Evolutionary conservation across 2,329 filamentous ascomycete genomes (phyloP), one percentile per base, ranked within the genome.

Genomic region (Colletotrichum lindemuthianum): DNA sequence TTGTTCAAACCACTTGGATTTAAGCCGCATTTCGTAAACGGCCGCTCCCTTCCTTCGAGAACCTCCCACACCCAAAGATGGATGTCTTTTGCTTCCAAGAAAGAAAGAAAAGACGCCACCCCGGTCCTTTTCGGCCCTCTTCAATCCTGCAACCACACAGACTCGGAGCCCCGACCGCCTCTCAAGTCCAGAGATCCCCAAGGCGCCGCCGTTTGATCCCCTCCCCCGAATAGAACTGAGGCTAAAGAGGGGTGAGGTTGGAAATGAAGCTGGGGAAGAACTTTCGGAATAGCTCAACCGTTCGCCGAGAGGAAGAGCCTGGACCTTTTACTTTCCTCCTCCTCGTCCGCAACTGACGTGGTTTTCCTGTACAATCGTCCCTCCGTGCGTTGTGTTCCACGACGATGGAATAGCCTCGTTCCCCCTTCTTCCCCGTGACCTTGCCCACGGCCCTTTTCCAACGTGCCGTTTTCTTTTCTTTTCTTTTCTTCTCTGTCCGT

Each of bases 331-430:
- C 37, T 16, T 60, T 51, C 12, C 51, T 47, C 52, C 45, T 50
- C 43, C 33, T 15, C 24, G 16, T 49, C 24, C 24, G 24, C 24
- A 4, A 24, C 24, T 24, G 24, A 24, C 24, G 24, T 24, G 24
- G 24, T 24, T 24, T 24, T 24, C 24, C 24, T 43, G 13, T 50
- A 41, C 45, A 44, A 58, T 58, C 55, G 45, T 8, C 33, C 8
- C 24, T 24, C 63, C 59, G 63, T 63, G 63, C 63, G 48, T 63
- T 32, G 24, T 50, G 61, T 65, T 65, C 61, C 61, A 65, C 50
- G 50, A 50, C 43, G 60, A 41, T 24, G 24, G 24, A 6, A 45
- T 49, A 47, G 44, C 50, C 37, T 55, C 51, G 56, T 50, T 55
- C 34, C 58, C 58, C 16, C 61, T 34, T 56, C 16, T 16, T 41